These are phyloP conservation scores for Apiotrichum gracile DNA, from an alignment of 1,284 basidiomycete genomes.

Conservation along the genomic window DNA sequence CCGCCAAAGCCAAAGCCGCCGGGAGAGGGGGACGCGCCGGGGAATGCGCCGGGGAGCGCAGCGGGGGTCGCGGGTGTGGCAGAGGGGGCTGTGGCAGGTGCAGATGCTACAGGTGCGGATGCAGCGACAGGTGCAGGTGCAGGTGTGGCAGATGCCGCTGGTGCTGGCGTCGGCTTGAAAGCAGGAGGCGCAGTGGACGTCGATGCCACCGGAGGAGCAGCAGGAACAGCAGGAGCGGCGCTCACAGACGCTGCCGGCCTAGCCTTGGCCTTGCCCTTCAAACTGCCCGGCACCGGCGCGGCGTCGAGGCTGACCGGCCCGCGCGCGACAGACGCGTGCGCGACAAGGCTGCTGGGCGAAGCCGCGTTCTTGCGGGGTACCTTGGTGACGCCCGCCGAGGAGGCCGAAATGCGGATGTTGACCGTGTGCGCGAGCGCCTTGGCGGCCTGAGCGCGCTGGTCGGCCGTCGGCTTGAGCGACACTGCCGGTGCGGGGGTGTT, in stretches of 20 bases:
- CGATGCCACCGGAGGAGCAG: background rate
- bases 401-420: background rate
- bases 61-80: background rate
- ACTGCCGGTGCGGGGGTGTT: background rate
- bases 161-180: background rate
- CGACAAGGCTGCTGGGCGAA: slow-evolving; percentile 4
- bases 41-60: background rate
- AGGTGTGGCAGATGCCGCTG: background rate
- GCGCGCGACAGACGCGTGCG: slow-evolving; percentile 14
- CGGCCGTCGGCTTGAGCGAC: slow-evolving; percentile 11
- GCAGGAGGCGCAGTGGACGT: background rate
- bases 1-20: slow-evolving; percentile 15
- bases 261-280: background rate
- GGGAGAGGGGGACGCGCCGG: background rate
- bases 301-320: slow-evolving; percentile 16
- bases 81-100: background rate
- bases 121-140: background rate
- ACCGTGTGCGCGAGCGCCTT: background rate
- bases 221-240: background rate
- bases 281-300: slow-evolving; percentile 7
- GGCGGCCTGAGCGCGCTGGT: slow-evolving; percentile 3
- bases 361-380: background rate
- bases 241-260: background rate
- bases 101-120: background rate
- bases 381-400: background rate